Base-by-base conservation (phyloP, 1,139 yeast genomes). In the Yamadazyma siamensis region DNA sequence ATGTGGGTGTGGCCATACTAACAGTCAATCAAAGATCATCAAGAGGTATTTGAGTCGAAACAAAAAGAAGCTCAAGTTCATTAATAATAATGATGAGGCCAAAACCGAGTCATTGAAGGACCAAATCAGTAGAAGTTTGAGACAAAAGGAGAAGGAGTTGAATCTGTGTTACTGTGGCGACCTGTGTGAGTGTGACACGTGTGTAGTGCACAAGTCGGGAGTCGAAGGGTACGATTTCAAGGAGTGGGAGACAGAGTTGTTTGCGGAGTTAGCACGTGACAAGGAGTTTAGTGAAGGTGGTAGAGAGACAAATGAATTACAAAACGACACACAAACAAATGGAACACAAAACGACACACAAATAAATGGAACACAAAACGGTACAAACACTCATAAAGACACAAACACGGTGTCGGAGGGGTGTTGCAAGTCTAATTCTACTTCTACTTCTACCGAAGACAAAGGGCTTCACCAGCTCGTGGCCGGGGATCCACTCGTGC, bases 141-240 rank as follows among this genome's bases (percentile, higher is more conserved):
- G 29, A 19, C 64, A 21, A 50, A 74, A 32, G 12, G 23, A 23
- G 7, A 23, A 5, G 68, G 77, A 43, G 1, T 56, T 70, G 12
- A 71, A 74, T 0, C 54, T 75, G 0, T 75, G 80, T 47, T 46
- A 59, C 21, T 75, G 80, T 50, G 70, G 59, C 12, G 68, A 58
- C 14, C 50, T 55, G 16, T 75, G 80, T 49, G 31, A 49, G 4
- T 75, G 80, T 50, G 65, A 54, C 12, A 71, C 65, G 2, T 75
- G 80, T 44, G 47, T 56, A 16, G 69, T 61, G 0, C 80, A 75
- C 47, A 61, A 61, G 13, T 61, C 56, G 13, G 39, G 33, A 15
- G 31, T 25, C 13, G 15, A 17, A 17, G 33, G 26, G 5, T 24
- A 24, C 18, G 38, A 34, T 11, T 16, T 32, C 19, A 28, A 25